Evolutionary conservation across 1,139 yeast genomes (phyloP).

Genomic region (Scheffersomyces stambukii): DNA sequence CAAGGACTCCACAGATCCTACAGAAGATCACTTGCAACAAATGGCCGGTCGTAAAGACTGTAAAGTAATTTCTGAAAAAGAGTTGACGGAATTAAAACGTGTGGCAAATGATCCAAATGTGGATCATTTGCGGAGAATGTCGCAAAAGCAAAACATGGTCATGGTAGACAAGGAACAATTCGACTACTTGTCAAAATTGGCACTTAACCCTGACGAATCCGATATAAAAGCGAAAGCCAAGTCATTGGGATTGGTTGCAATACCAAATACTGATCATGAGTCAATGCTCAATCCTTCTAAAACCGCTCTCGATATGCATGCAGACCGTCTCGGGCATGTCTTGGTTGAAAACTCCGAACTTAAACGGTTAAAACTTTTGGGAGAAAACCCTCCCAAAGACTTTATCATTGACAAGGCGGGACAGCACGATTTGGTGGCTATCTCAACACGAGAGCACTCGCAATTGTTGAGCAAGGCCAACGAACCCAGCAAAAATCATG

Average conservation of each 20-base stretch:
- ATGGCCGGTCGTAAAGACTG: conserved; percentile 12
- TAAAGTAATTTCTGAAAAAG: conserved; percentile 14
- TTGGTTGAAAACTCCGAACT: conserved; percentile 12
- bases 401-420: conserved; percentile 13
- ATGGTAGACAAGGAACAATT: conserved; percentile 12
- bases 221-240: conserved; percentile 12
- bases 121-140: conserved; percentile 9
- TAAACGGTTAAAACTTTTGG: conserved; percentile 12
- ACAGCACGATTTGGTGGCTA: conserved; percentile 16
- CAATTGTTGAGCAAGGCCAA: conserved; percentile 21
- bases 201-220: conserved; percentile 14
- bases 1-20: conserved; percentile 15
- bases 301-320: conserved; percentile 18
- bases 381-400: conserved; percentile 7
- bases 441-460: conserved; percentile 24
- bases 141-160: conserved; percentile 13
- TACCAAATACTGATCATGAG: conserved; percentile 15
- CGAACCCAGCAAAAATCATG: conserved; percentile 26
- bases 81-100: conserved; percentile 11
- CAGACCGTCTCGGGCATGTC: conserved; percentile 11
- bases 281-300: conserved; percentile 18
- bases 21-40: conserved; percentile 8
- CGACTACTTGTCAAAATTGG: conserved; percentile 12
- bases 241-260: conserved; percentile 12
- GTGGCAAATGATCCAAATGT: conserved; percentile 11